phyloP scores from a whole-genome alignment of 2,329 filamentous ascomycete species.

The Penicillium crustosum region DNA sequence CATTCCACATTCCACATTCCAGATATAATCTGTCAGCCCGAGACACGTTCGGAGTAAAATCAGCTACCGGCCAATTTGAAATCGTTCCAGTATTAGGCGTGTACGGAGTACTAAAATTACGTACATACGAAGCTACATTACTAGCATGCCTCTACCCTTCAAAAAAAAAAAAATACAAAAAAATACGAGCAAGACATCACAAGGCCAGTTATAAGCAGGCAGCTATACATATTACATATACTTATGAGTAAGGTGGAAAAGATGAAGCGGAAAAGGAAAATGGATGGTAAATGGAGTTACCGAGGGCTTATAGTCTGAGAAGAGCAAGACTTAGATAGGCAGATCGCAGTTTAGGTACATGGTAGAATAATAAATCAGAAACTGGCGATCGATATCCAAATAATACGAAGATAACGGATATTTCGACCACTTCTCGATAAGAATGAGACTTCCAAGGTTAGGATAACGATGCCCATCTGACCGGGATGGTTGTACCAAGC shows the following conservation, averaged over 20 bases:
- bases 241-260: not conserved
- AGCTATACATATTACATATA: not conserved
- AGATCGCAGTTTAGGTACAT: not conserved
- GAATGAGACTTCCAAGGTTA: too few species aligned
- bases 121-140: not conserved
- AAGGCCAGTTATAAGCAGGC: not conserved
- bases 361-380: not conserved
- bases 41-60: constrained; percentile 2
- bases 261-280: not conserved
- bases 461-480: not conserved
- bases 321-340: not conserved
- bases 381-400: not conserved
- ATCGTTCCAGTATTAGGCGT: not conserved
- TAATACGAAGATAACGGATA: not conserved
- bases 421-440: not conserved
- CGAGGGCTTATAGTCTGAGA: not conserved
- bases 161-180: too few species aligned
- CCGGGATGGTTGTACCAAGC: not conserved
- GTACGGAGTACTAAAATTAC: not conserved
- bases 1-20: not conserved
- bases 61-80: not conserved
- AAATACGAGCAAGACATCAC: not conserved
- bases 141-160: not conserved
- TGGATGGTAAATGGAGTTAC: not conserved
- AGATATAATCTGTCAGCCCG: not conserved